A percentile compares a stretch with the other conserved stretches of the same genome.
phyloP scores from a whole-genome alignment of 257 asterid genomes.

The Solanum bulbocastanum region DNA sequence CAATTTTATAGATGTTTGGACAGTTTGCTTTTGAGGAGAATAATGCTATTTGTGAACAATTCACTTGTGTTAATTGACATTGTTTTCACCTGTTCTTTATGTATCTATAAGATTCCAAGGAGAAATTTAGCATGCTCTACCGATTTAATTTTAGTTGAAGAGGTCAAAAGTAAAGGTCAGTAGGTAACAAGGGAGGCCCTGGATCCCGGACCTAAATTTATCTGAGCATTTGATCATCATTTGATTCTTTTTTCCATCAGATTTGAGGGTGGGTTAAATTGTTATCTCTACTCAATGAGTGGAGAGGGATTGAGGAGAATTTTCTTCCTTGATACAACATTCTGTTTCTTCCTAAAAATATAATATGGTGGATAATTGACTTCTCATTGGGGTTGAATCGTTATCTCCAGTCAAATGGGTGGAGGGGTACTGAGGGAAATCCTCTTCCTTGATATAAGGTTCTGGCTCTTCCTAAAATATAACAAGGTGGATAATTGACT shows the following conservation, averaged over 20 bases:
- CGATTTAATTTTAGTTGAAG: not conserved
- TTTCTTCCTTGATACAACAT: not conserved
- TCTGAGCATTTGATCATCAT: not conserved
- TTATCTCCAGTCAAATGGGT: not conserved
- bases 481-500: not conserved
- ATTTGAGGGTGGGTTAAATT: not conserved
- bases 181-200: not conserved
- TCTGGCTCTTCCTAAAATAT: not conserved
- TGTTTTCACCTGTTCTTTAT: not conserved
- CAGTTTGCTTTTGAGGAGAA: not conserved
- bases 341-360: not conserved
- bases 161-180: not conserved
- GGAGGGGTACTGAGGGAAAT: not conserved
- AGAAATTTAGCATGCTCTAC: not conserved
- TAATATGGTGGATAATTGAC: not conserved
- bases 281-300: not conserved
- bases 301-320: not conserved
- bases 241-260: not conserved
- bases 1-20: not conserved
- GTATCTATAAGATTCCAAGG: not conserved
- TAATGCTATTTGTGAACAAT: not conserved
- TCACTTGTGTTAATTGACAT: not conserved
- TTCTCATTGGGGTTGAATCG: not conserved
- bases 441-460: not conserved
- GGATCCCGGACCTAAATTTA: not conserved